These are phyloP conservation scores for Solidago caesia DNA, from an alignment of 129 eudicot species.

Conservation along the genomic window DNA sequence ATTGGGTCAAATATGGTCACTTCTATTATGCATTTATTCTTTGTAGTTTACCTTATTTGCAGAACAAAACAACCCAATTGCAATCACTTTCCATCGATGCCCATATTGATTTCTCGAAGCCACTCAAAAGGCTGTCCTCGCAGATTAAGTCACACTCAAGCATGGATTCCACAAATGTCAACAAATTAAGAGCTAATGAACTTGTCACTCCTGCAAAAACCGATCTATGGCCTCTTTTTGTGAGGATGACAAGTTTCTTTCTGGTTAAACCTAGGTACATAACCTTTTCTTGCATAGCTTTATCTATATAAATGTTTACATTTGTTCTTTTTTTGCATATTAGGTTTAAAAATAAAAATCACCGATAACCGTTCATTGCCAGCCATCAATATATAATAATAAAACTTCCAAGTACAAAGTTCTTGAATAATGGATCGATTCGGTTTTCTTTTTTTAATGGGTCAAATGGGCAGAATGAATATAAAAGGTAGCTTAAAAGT, in stretches of 20 bases:
- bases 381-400: background rate
- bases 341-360: background rate
- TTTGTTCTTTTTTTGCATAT: conserved; percentile 4
- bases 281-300: conserved; percentile 6
- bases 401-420: background rate
- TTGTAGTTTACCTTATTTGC: conserved; percentile 32
- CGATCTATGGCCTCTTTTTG: conserved; percentile 76
- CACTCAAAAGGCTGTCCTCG: conserved; percentile 50
- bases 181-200: conserved; percentile 38
- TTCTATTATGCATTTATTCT: background rate
- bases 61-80: conserved; percentile 71
- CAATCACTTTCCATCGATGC: conserved; percentile 50
- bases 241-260: conserved; percentile 80
- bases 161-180: conserved; percentile 36
- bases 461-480: background rate
- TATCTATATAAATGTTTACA: background rate
- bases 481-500: background rate
- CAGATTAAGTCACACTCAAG: conserved; percentile 34
- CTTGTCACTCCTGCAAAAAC: conserved; percentile 25
- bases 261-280: conserved; percentile 62
- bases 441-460: background rate
- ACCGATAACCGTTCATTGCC: background rate
- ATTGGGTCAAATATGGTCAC: background rate
- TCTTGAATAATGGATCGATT: background rate
- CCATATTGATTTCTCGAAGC: conserved; percentile 59